Evolutionary conservation across 2,329 filamentous ascomycete genomes (phyloP).

Genomic region (Tolypocladium tropicale): DNA sequence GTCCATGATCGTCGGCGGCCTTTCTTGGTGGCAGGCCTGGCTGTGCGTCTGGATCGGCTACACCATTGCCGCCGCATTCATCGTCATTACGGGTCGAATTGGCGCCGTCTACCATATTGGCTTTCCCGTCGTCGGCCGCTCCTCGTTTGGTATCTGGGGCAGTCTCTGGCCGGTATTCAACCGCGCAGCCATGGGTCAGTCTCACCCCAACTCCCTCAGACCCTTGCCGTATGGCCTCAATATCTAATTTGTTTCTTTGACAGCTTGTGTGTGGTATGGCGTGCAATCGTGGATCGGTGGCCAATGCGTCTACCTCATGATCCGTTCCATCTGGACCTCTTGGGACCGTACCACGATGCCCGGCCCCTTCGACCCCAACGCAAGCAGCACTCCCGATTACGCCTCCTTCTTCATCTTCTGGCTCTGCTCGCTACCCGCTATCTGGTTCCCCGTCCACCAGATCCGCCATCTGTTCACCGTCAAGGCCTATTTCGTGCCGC

Average conservation of each 20-base stretch:
- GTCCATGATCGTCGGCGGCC: slow-evolving; percentile 64
- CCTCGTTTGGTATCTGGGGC: slow-evolving; percentile 84
- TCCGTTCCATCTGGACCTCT: slow-evolving; percentile 68
- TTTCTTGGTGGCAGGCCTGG: slow-evolving; percentile 90
- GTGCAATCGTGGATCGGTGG: slow-evolving; percentile 81
- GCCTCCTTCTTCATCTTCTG: slow-evolving; percentile 83
- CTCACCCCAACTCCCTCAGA: not conserved
- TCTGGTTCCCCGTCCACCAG: slow-evolving; percentile 85
- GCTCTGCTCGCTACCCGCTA: slow-evolving; percentile 67
- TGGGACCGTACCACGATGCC: slow-evolving; percentile 51
- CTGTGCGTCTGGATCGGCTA: slow-evolving; percentile 86
- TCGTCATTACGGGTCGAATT: slow-evolving; percentile 70
- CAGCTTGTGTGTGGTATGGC: slow-evolving; percentile 76
- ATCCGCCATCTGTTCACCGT: slow-evolving; percentile 85
- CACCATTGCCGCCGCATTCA: slow-evolving; percentile 62
- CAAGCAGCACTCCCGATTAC: slow-evolving; percentile 66
- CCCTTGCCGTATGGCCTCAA: not conserved
- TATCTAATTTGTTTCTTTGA: not conserved
- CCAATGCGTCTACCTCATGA: slow-evolving; percentile 81
- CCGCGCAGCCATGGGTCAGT: slow-evolving; percentile 60
- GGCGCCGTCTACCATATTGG: slow-evolving; percentile 83
- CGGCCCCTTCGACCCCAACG: slow-evolving; percentile 53
- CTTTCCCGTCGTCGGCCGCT: slow-evolving; percentile 69
- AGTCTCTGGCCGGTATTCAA: slow-evolving; percentile 84
- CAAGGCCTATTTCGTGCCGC: slow-evolving; percentile 76